Conservation (phyloP, 78 protist genomes). For the Chrysochromulina parva region DNA sequence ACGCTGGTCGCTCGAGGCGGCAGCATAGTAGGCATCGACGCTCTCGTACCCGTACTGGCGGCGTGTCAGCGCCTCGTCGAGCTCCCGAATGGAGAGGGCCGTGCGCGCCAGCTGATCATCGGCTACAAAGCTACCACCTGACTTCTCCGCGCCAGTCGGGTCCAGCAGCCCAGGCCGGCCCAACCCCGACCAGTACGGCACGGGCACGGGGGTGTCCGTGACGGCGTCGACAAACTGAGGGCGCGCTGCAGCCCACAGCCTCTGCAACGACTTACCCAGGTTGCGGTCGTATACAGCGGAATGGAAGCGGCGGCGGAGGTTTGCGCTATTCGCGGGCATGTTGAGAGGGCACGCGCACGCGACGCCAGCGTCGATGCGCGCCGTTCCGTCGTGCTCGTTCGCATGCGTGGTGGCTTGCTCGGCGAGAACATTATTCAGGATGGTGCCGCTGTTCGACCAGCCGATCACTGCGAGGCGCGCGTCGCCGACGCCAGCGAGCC, state of each 20-base stretch:
- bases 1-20: background rate
- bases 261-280: background rate
- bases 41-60: background rate
- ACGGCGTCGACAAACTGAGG: background rate
- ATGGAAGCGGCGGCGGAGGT: background rate
- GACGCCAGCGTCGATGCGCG: background rate
- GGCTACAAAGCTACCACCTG: no score
- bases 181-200: background rate
- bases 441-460: slow-evolving; percentile 10
- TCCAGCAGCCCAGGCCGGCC: background rate
- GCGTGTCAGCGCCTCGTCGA: background rate
- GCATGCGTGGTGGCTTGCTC: background rate
- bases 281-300: background rate
- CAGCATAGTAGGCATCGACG: slow-evolving; percentile 13
- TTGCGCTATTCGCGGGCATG: background rate
- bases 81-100: background rate
- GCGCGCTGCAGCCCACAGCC: slow-evolving; percentile 9
- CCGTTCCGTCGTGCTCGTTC: background rate
- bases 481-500: background rate
- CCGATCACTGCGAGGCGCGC: background rate
- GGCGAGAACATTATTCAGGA: slow-evolving; percentile 1
- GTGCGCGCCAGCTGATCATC: background rate
- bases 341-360: background rate
- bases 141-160: no score
- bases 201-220: background rate